These are phyloP conservation scores for Microglena sp. DNA, from an alignment of 139 green algal genomes.

Conservation along the genomic window DNA sequence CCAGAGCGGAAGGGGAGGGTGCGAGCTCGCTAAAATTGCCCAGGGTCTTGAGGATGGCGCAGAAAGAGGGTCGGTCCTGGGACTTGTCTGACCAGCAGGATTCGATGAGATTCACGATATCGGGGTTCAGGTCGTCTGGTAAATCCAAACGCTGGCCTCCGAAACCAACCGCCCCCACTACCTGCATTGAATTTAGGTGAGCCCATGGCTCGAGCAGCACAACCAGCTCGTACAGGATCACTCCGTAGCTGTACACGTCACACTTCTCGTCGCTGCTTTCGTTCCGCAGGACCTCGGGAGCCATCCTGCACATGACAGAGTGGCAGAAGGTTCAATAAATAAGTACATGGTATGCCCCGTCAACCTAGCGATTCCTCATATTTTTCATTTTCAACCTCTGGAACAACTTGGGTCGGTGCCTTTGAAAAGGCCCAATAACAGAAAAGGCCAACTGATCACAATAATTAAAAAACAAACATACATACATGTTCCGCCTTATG, in stretches of 20 bases:
- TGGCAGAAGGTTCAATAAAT: too few relatives aligned
- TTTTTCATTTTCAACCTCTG: too few relatives aligned
- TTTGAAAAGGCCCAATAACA: too few relatives aligned
- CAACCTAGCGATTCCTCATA: too few relatives aligned
- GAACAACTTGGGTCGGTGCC: too few relatives aligned
- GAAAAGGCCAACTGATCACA: too few relatives aligned
- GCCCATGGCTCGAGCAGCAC: conserved; percentile 78
- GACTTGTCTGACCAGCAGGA: conserved; percentile 53
- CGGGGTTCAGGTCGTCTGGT: conserved; percentile 43
- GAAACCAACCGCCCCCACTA: conserved; percentile 85
- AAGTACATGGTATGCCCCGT: too few relatives aligned
- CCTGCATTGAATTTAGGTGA: conserved; percentile 56
- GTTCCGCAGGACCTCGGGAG: conserved; percentile 64
- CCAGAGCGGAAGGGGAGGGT: conserved; percentile 9
- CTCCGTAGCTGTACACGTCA: conserved; percentile 73
- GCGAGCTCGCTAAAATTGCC: conserved; percentile 7
- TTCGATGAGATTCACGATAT: conserved; percentile 46
- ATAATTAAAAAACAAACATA: too few relatives aligned
- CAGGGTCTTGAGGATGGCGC: conserved; percentile 19
- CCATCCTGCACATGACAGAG: too few relatives aligned
- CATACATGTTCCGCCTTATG: too few relatives aligned
- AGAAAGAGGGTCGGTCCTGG: conserved; percentile 49
- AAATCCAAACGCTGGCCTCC: conserved; percentile 55
- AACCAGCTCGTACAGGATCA: conserved; percentile 89
- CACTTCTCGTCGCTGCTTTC: conserved; percentile 70